These are phyloP conservation scores for Populus hybrid DNA, from an alignment of 441 rosid genomes.

Conservation along the genomic window DNA sequence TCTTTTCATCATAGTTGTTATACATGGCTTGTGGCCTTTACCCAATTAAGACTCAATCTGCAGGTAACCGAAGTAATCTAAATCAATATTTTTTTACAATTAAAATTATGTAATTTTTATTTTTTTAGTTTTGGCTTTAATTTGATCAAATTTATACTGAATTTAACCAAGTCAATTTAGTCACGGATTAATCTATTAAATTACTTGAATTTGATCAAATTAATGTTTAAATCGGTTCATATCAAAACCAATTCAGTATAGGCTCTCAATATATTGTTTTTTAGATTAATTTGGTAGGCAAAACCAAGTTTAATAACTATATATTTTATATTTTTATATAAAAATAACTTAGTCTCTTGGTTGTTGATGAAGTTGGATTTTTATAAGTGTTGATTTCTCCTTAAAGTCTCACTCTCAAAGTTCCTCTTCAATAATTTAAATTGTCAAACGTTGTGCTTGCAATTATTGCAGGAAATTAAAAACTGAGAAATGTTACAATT, in stretches of 20 bases:
- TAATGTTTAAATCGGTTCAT: no score
- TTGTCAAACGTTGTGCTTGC: not conserved
- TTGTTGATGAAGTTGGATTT: not conserved
- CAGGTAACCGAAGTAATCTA: accelerated
- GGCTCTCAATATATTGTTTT: no score
- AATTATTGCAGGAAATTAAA: not conserved
- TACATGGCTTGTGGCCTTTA: no score
- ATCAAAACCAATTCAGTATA: no score
- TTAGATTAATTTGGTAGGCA: accelerated
- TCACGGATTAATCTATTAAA: accelerated
- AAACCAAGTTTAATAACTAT: no score
- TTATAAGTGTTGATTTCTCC: not conserved
- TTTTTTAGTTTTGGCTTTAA: no score
- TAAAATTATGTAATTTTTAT: no score
- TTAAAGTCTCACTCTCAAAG: not conserved
- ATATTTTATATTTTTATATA: no score
- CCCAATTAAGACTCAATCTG: no score
- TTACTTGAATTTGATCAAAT: no score
- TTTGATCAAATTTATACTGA: accelerated
- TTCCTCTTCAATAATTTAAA: not conserved
- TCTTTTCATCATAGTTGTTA: no score
- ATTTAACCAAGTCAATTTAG: no score
- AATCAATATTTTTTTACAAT: not conserved
- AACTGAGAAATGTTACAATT: not conserved
- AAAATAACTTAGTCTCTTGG: not conserved